Base-by-base conservation (phyloP, 306 rosid genomes). In the Glycyrrhiza uralensis region DNA sequence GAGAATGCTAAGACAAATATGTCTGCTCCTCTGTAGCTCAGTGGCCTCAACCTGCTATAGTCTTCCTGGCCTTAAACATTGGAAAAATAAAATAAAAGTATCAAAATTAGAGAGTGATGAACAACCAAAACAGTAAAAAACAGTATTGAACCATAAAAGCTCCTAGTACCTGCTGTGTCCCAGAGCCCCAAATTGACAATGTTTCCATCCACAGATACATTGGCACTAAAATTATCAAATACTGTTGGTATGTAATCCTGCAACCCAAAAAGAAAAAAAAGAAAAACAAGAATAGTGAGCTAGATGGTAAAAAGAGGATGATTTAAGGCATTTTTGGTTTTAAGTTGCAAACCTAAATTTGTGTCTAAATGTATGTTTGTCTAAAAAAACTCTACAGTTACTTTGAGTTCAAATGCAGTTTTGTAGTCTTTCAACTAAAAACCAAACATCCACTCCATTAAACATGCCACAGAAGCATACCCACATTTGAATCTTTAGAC, bases 21-120 rank as follows among this genome's bases (percentile, higher is more conserved):
- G 66, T 94, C 97, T 14, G 98, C 98, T 45, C 98, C 98, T 87
- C 96, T 89, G 19, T 94, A 94, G 56, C 98, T 94, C 82, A 94
- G 83, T 76, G 98, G 98, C 84, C 98, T 91, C 83, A 94, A 80
- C 79, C 98, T 94, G 75, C 98, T 94, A 47, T 94, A 94, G 75
- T 94, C 98, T 84, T 94, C 98, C 73, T 94, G 98, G 3, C 98
- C 98, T 95, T 82, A 79, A 73, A 47, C 72, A 80, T 26, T 62
- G 33, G 14, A 23, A 60, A 49, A 82, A 41, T 5, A 45, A 60
- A 18, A 38, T 2, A 11, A 67, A 7, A 30, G 65, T 7, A 29
- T 36, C 19, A 69, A 69, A 55, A 51, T 4, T 52, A 56, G 60
- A 41, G 42, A 55, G 15, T 7, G 20, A 42, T 20, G 19, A 49